Evolutionary conservation across 1,284 basidiomycete species (phyloP).

Genomic region (Sanghuangporus sanghuang): DNA sequence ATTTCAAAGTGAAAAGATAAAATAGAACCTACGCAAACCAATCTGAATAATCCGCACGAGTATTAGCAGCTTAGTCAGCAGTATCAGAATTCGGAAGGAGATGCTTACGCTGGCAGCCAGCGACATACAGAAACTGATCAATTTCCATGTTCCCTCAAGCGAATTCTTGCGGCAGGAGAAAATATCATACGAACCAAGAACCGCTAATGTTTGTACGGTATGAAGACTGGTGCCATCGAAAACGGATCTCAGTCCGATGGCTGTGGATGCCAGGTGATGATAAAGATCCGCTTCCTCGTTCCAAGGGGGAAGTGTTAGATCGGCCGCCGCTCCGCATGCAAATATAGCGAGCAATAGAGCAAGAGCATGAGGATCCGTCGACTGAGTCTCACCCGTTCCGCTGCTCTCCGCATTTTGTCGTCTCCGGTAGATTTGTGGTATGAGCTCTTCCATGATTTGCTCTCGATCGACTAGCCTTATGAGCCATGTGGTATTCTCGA

Average conservation of each 20-base stretch:
- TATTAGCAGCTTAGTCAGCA: background rate
- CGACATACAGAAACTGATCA: conserved; percentile 23
- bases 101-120: conserved; percentile 25
- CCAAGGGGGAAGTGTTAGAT: conserved; percentile 21
- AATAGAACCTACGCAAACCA: conserved; percentile 8
- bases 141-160: conserved; percentile 22
- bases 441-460: conserved; percentile 18
- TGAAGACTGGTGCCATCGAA: conserved; percentile 19
- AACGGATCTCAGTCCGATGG: conserved; percentile 20
- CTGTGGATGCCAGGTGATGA: conserved; percentile 22
- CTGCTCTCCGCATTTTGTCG: background rate
- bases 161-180: background rate
- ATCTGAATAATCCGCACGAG: background rate
- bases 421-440: conserved; percentile 4
- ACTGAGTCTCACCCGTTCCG: no score
- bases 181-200: conserved; percentile 11
- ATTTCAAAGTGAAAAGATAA: background rate
- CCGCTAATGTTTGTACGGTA: conserved; percentile 9
- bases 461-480: conserved; percentile 15
- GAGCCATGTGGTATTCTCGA: conserved; percentile 23
- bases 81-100: background rate
- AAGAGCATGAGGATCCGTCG: conserved; percentile 10
- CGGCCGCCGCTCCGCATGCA: conserved; percentile 20
- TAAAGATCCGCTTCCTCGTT: conserved; percentile 24
- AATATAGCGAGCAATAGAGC: conserved; percentile 21